Percentiles rank a stretch among this genome's conserved stretches.
phyloP scores from a whole-genome alignment of 1,139 yeast genomes.

The Geotrichum citri-aurantii region DNA sequence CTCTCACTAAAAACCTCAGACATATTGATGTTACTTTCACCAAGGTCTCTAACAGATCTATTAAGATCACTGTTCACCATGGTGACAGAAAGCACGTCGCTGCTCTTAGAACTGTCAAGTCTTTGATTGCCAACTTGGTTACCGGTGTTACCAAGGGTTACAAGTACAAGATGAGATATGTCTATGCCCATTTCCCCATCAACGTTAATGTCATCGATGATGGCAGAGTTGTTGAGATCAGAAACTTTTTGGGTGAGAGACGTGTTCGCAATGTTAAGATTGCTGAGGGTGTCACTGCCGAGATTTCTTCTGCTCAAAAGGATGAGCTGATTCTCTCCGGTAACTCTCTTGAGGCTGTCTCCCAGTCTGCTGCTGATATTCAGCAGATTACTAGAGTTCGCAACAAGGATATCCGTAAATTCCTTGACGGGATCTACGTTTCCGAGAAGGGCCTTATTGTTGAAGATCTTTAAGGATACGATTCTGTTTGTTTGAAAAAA shows the following conservation, averaged over 20 bases:
- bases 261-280: slow-evolving; percentile 81
- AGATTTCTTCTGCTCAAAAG: slow-evolving; percentile 77
- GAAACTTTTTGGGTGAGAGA: slow-evolving; percentile 99
- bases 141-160: slow-evolving; percentile 99
- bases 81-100: slow-evolving; percentile 99
- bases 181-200: slow-evolving; percentile 99
- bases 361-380: slow-evolving; percentile 97
- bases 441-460: slow-evolving; percentile 89
- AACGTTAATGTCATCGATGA: slow-evolving; percentile 89
- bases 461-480: slow-evolving; percentile 40
- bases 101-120: slow-evolving; percentile 96
- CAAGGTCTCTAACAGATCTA: slow-evolving; percentile 63
- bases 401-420: slow-evolving; percentile 99
- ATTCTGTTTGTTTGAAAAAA: not conserved
- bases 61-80: slow-evolving; percentile 90
- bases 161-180: slow-evolving; percentile 99
- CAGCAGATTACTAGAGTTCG: slow-evolving; percentile 98
- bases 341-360: slow-evolving; percentile 96
- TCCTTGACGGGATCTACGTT: slow-evolving; percentile 98
- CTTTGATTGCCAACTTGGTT: slow-evolving; percentile 87
- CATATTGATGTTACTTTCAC: slow-evolving; percentile 92
- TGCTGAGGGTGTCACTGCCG: slow-evolving; percentile 88
- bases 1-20: slow-evolving; percentile 79
- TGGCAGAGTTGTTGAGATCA: slow-evolving; percentile 78
- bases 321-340: slow-evolving; percentile 91